These are phyloP conservation scores for Spongospora subterranea DNA, from an alignment of 208 protist species.

Conservation along the genomic window DNA sequence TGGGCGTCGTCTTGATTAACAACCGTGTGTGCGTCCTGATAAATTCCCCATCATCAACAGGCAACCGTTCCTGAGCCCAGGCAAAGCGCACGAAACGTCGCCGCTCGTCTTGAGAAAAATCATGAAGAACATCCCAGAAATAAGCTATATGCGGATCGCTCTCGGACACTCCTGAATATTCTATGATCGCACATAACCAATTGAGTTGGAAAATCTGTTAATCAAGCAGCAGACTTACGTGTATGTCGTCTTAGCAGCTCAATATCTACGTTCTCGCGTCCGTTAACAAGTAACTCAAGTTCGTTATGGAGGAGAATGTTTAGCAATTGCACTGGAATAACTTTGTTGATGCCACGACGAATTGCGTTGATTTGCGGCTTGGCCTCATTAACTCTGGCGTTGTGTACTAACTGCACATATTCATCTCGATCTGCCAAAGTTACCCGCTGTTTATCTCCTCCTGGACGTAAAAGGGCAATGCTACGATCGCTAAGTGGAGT, in stretches of 20 bases:
- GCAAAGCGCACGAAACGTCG: conserved; percentile 38
- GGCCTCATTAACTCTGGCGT: conserved; percentile 8
- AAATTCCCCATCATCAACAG: conserved; percentile 34
- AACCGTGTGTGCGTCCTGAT: background rate
- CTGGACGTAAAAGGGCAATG: background rate
- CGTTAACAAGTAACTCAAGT: conserved; percentile 39
- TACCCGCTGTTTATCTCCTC: conserved; percentile 23
- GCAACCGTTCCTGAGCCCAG: conserved; percentile 55
- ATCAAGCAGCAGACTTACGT: background rate
- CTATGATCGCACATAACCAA: background rate
- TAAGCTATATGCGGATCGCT: conserved; percentile 1
- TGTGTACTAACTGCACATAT: conserved; percentile 15
- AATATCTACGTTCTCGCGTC: background rate
- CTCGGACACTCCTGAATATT: background rate
- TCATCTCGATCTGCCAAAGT: background rate
- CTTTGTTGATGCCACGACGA: conserved; percentile 49
- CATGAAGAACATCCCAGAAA: conserved; percentile 8
- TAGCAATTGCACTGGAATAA: conserved; percentile 22
- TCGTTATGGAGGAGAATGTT: conserved; percentile 38
- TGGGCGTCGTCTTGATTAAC: conserved; percentile 37
- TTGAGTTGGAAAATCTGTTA: background rate
- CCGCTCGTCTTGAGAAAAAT: conserved; percentile 30
- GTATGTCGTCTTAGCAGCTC: conserved; percentile 18
- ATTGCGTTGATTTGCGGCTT: conserved; percentile 1
- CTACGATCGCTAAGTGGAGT: conserved; percentile 34